Conservation (phyloP, 345 rosid genomes). For the Citrus sp. region DNA sequence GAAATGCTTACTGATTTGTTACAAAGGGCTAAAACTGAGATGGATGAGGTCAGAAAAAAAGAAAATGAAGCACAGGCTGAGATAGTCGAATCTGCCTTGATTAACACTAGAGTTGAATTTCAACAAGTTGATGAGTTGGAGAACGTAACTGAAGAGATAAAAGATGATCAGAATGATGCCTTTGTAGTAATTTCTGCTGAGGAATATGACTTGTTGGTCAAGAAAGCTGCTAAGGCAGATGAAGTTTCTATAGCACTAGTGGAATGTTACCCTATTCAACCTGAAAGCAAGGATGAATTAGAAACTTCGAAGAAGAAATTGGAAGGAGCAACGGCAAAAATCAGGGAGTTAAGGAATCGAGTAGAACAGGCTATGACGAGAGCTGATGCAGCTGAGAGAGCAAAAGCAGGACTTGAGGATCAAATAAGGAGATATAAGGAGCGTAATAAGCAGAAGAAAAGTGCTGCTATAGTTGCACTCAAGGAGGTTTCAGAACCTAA, state of each 20-base stretch:
- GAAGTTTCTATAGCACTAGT: neutral
- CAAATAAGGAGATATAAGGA: conserved; percentile 39
- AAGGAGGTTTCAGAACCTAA: conserved; percentile 31
- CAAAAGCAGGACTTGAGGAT: conserved; percentile 34
- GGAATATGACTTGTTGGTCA: conserved; percentile 30
- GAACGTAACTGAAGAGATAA: neutral
- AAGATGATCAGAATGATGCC: conserved; percentile 2
- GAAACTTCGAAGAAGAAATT: conserved; percentile 36
- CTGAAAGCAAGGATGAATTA: conserved; percentile 17
- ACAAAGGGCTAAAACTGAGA: conserved; percentile 20
- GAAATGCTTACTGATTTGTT: conserved; percentile 24
- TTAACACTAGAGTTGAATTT: neutral
- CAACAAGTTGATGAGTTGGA: neutral
- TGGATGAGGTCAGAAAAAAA: conserved; percentile 21
- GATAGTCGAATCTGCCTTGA: conserved; percentile 11
- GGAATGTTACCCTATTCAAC: conserved; percentile 3
- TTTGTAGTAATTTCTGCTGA: conserved; percentile 23
- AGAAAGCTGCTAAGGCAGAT: conserved; percentile 23
- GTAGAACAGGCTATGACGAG: conserved; percentile 46
- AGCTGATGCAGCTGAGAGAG: conserved; percentile 55
- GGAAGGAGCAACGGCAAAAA: conserved; percentile 27
- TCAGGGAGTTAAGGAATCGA: conserved; percentile 41
- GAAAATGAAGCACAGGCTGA: conserved; percentile 38
- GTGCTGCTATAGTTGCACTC: conserved; percentile 41
- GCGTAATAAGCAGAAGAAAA: conserved; percentile 44